These are phyloP conservation scores for Colletotrichum sp. DNA, from an alignment of 2,329 filamentous ascomycete genomes.

Conservation along the genomic window DNA sequence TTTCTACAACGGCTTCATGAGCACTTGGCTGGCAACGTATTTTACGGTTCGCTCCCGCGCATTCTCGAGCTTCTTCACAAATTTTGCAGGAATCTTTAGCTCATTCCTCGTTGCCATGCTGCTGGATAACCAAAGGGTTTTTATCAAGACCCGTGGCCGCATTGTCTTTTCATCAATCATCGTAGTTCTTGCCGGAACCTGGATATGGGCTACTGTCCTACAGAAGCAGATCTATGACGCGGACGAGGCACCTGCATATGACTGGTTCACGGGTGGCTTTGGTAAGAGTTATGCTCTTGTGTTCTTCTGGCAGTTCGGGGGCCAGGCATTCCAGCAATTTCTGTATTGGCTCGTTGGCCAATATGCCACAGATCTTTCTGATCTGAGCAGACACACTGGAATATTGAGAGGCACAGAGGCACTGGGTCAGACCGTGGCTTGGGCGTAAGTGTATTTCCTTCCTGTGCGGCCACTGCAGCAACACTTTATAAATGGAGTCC, in stretches of 20 bases:
- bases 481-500: not conserved
- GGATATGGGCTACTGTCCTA: not conserved
- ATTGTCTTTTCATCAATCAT: not conserved
- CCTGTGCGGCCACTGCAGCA: not conserved
- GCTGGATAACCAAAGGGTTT: not conserved
- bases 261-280: not conserved
- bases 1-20: slow-evolving; percentile 6
- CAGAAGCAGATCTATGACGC: slow-evolving; percentile 3
- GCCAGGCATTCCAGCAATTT: slow-evolving; percentile 5
- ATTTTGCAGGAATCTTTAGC: slow-evolving; percentile 9
- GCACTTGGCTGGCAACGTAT: slow-evolving; percentile 3
- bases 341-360: slow-evolving; percentile 6
- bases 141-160: not conserved
- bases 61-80: slow-evolving; percentile 1
- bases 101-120: not conserved
- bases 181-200: not conserved
- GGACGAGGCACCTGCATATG: not conserved
- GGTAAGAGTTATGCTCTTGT: not conserved
- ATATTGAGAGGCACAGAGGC: slow-evolving; percentile 1
- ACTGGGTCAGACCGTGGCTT: not conserved
- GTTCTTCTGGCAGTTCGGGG: slow-evolving; percentile 6
- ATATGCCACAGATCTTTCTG: not conserved
- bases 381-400: slow-evolving; percentile 1
- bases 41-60: slow-evolving; percentile 3
- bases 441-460: not conserved